Evolutionary conservation across 139 green algal species (phyloP).

Genomic region (Diplosphaera chodatii): DNA sequence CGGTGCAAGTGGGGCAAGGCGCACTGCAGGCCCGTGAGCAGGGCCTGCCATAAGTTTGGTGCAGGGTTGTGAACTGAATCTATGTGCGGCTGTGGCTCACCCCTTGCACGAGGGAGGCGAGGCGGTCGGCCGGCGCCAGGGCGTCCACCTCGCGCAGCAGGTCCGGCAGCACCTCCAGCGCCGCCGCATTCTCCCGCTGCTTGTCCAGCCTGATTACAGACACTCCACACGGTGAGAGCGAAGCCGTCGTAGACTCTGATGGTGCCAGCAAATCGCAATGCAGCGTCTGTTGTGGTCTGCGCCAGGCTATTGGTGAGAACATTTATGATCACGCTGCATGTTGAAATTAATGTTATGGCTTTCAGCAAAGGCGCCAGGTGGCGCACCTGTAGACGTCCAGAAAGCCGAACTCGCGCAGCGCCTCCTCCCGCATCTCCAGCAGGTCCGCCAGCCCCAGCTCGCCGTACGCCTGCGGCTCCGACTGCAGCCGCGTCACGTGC

Average conservation of each 20-base stretch:
- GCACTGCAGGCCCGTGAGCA: too few relatives aligned
- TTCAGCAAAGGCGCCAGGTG: too few relatives aligned
- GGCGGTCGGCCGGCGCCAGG: slow-evolving; percentile 43
- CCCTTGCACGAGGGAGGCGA: slow-evolving; percentile 36
- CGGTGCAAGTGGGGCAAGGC: too few relatives aligned
- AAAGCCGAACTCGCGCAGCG: slow-evolving; percentile 94
- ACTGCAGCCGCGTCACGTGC: slow-evolving; percentile 67
- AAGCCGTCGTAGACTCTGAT: too few relatives aligned
- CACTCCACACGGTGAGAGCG: too few relatives aligned
- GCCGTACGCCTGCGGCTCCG: slow-evolving; percentile 70
- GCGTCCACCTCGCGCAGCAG: slow-evolving; percentile 49
- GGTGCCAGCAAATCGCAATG: too few relatives aligned
- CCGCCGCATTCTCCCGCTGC: slow-evolving; percentile 80
- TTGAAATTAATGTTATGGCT: too few relatives aligned
- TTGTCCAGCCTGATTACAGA: slow-evolving; percentile 72
- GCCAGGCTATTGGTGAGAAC: too few relatives aligned
- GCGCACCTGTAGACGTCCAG: slow-evolving; percentile 84
- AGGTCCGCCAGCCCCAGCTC: slow-evolving; percentile 81
- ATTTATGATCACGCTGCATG: too few relatives aligned
- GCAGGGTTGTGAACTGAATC: too few relatives aligned
- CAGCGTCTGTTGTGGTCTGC: too few relatives aligned
- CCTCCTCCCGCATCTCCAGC: slow-evolving; percentile 96
- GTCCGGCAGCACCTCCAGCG: slow-evolving; percentile 86
- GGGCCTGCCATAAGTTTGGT: too few relatives aligned
- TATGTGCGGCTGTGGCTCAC: neutral